Evolutionary conservation across 2,329 filamentous ascomycete genomes (phyloP).

Genomic region (Chrysoporthe cubensis): DNA sequence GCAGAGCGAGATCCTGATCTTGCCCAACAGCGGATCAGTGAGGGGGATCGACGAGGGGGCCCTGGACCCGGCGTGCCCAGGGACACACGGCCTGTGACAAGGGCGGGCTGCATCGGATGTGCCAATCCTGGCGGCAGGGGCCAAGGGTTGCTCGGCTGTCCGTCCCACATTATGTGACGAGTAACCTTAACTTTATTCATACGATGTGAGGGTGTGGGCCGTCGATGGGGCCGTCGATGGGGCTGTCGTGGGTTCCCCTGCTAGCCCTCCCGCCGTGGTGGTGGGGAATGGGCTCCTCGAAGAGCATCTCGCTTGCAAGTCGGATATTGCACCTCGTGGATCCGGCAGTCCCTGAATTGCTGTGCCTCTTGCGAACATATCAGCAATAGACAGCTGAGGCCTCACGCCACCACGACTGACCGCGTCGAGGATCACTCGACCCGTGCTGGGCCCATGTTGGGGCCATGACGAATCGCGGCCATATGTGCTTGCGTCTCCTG

Average conservation of each 20-base stretch:
- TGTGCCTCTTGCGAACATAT: conserved; percentile 6
- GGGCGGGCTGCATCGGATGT: not conserved
- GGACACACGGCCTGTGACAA: not conserved
- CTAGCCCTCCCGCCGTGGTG: conserved; percentile 2
- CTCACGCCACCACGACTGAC: not conserved
- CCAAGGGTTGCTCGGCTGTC: conserved; percentile 7
- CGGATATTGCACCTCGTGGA: conserved; percentile 6
- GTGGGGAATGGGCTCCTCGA: not conserved
- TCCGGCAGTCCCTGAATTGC: not conserved
- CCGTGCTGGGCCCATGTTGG: not conserved
- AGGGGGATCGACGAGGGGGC: conserved; percentile 10
- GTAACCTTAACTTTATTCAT: conserved; percentile 17
- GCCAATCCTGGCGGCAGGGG: conserved; percentile 1
- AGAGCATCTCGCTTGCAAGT: not conserved
- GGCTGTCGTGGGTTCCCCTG: conserved; percentile 2
- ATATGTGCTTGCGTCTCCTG: not conserved
- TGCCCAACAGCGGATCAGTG: conserved; percentile 16
- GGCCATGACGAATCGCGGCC: conserved; percentile 2
- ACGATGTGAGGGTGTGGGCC: not conserved
- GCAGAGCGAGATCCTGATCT: conserved; percentile 6
- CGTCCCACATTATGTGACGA: conserved; percentile 2
- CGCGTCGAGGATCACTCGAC: not conserved
- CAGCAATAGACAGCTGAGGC: not conserved
- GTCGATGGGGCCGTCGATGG: conserved; percentile 7
- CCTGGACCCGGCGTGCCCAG: not conserved